Evolutionary conservation across 2,329 filamentous ascomycete species (phyloP).

Genomic region (Colletotrichum coccodes): DNA sequence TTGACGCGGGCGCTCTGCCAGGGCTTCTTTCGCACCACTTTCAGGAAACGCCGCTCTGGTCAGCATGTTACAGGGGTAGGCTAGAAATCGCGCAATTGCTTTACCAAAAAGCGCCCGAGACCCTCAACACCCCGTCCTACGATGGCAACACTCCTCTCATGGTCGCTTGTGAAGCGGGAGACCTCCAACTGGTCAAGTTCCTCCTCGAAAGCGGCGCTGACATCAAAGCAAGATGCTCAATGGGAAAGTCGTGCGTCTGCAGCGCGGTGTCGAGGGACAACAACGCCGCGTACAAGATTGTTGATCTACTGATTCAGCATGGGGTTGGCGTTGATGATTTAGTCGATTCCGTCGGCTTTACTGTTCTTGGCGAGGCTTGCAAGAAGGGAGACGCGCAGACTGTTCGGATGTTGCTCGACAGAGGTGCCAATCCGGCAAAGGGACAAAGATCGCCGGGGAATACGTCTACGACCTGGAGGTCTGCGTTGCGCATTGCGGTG

Average conservation of each 20-base stretch:
- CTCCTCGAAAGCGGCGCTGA: slow-evolving; percentile 37
- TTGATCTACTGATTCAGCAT: slow-evolving; percentile 33
- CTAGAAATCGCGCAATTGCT: slow-evolving; percentile 34
- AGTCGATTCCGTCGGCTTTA: slow-evolving; percentile 30
- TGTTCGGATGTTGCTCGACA: slow-evolving; percentile 36
- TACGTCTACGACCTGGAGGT: slow-evolving; percentile 27
- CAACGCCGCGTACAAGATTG: slow-evolving; percentile 11
- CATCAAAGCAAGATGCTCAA: slow-evolving; percentile 1
- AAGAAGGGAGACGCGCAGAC: slow-evolving; percentile 20
- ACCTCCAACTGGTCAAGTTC: slow-evolving; percentile 27
- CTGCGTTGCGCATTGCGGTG: slow-evolving; percentile 28
- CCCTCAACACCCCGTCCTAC: slow-evolving; percentile 29
- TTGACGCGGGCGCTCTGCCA: slow-evolving; percentile 35
- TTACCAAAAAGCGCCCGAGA: slow-evolving; percentile 33
- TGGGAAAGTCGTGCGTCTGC: slow-evolving; percentile 28
- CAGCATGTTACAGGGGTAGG: slow-evolving; percentile 29
- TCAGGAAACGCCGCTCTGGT: slow-evolving; percentile 34
- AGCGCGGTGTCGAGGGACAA: slow-evolving; percentile 20
- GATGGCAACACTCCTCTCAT: slow-evolving; percentile 34
- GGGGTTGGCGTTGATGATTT: slow-evolving; percentile 35
- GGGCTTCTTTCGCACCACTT: slow-evolving; percentile 23
- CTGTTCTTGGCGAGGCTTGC: slow-evolving; percentile 34
- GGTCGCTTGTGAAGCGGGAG: slow-evolving; percentile 28
- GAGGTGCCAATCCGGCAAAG: slow-evolving; percentile 36
- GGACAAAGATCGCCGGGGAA: slow-evolving; percentile 19